A percentile compares a stretch with the other conserved stretches of the same genome.
phyloP scores from a whole-genome alignment of 768 basidiomycete species.

The Gautieria morchelliformis region DNA sequence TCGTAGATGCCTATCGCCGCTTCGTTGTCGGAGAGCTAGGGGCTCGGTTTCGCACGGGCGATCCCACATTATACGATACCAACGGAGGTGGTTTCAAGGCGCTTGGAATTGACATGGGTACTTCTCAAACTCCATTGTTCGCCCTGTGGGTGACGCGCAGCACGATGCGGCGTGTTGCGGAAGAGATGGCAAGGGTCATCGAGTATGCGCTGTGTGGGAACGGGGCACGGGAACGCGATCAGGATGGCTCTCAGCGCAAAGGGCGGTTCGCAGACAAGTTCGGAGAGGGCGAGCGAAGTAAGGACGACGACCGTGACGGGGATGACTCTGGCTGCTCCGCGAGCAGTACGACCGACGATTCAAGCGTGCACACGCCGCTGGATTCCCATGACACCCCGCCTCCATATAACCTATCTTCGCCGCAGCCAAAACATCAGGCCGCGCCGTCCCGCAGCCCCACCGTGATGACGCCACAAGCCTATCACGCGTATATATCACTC shows the following conservation, averaged over 20 bases:
- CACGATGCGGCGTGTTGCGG: neutral
- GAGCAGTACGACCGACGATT: neutral
- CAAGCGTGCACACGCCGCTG: constrained; percentile 2
- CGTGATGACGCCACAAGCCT: no score
- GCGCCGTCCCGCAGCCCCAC: no score
- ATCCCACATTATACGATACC: no score
- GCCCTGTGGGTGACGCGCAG: constrained; percentile 3
- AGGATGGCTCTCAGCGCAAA: no score
- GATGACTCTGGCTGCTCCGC: neutral
- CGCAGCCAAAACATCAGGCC: neutral
- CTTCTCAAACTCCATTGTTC: neutral
- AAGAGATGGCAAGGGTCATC: neutral
- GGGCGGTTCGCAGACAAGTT: no score
- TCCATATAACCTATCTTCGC: neutral
- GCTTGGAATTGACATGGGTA: no score
- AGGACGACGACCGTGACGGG: neutral
- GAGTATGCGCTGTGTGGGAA: neutral
- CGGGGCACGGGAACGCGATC: no score
- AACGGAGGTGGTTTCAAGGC: no score
- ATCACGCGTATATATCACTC: no score
- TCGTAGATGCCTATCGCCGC: constrained; percentile 58
- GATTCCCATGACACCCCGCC: neutral
- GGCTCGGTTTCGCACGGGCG: neutral
- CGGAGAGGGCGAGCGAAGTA: no score
- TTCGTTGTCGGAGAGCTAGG: constrained; percentile 49